A percentile compares a stretch with the other conserved stretches of the same genome.
These are phyloP conservation scores for Lunasporangiospora selenospora DNA, from an alignment of 192 early-diverging fungal genomes.

Conservation along the genomic window DNA sequence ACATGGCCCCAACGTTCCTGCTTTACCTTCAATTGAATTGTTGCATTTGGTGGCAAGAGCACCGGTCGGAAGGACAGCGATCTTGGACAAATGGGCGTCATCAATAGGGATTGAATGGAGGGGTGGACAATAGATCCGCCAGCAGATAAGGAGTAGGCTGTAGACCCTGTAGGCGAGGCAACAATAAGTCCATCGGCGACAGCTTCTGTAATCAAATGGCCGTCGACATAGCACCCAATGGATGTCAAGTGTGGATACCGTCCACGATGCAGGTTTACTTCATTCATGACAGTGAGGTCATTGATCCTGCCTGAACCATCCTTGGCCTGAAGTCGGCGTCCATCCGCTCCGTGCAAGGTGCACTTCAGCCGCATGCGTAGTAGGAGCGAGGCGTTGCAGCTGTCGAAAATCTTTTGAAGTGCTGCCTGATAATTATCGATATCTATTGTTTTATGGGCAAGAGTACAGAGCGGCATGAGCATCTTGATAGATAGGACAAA, in stretches of 20 bases:
- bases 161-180: constrained; percentile 90
- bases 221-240: constrained; percentile 83
- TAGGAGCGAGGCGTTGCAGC: constrained; percentile 68
- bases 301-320: constrained; percentile 58
- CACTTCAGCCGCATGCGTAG: constrained; percentile 82
- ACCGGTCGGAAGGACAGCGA: constrained; percentile 87
- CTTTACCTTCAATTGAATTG: constrained; percentile 66
- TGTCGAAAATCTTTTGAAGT: constrained; percentile 65
- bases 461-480: background rate
- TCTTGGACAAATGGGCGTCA: constrained; percentile 86
- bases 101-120: constrained; percentile 70
- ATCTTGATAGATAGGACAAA: background rate
- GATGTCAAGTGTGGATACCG: constrained; percentile 82
- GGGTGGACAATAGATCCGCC: constrained; percentile 86
- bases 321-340: constrained; percentile 51
- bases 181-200: constrained; percentile 77
- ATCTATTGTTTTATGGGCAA: constrained; percentile 50
- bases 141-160: constrained; percentile 89
- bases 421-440: constrained; percentile 67
- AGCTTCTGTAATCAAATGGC: constrained; percentile 83
- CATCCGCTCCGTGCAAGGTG: constrained; percentile 63
- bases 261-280: constrained; percentile 88
- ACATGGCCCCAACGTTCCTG: background rate
- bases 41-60: constrained; percentile 73
- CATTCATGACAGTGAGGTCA: constrained; percentile 81